Conservation (phyloP, 768 basidiomycete species). For the Termitomyces sp. region DNA sequence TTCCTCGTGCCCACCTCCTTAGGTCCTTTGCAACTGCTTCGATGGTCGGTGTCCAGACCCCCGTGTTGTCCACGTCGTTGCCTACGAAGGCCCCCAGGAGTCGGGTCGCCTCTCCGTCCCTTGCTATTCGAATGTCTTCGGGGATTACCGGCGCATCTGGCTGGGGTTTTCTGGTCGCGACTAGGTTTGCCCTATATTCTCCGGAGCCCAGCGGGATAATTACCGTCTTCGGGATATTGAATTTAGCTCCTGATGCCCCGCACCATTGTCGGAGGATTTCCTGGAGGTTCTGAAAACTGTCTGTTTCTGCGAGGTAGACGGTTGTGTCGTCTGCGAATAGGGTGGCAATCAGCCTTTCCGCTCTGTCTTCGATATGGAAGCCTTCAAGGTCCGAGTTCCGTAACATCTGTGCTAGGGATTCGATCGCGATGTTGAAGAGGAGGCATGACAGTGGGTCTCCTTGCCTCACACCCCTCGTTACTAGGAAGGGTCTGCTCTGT, state of each 20-base stretch:
- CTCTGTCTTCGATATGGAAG: too few relatives aligned
- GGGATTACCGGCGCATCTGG: too few relatives aligned
- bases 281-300: too few relatives aligned
- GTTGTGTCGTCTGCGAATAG: too few relatives aligned
- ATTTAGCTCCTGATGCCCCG: too few relatives aligned
- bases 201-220: too few relatives aligned
- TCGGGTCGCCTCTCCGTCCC: conserved; percentile 22
- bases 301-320: too few relatives aligned
- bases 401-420: conserved; percentile 33
- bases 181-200: too few relatives aligned
- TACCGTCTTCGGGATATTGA: too few relatives aligned
- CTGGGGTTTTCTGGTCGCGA: too few relatives aligned
- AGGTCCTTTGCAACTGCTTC: conserved; percentile 26
- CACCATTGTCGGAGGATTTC: too few relatives aligned
- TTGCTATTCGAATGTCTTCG: conserved; percentile 22
- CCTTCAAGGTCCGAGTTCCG: conserved; percentile 19
- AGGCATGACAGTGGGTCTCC: conserved; percentile 39
- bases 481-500: background rate
- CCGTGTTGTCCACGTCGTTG: conserved; percentile 21
- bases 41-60: conserved; percentile 26
- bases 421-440: conserved; percentile 21
- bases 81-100: conserved; percentile 32
- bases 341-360: too few relatives aligned
- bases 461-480: conserved; percentile 21
- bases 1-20: conserved; percentile 18